These are phyloP conservation scores for Colletotrichum incanum DNA, from an alignment of 2,329 filamentous ascomycete species.

Conservation along the genomic window DNA sequence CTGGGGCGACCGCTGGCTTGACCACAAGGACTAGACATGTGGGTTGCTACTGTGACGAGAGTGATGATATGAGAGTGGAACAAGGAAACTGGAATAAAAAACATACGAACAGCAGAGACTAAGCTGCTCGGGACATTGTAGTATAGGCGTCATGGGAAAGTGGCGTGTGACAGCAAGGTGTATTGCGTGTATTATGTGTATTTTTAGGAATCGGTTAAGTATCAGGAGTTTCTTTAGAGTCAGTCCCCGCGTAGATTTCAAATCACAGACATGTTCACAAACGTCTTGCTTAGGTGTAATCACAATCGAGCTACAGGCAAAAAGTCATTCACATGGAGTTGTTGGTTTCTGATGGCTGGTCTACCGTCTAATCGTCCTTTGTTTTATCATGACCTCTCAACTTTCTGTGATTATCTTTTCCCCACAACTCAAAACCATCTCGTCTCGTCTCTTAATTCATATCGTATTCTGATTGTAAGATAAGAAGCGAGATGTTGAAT, in stretches of 20 bases:
- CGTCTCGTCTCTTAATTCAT: slow-evolving; percentile 8
- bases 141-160: slow-evolving; percentile 6
- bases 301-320: not conserved
- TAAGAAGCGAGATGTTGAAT: slow-evolving; percentile 40
- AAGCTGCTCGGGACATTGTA: slow-evolving; percentile 5
- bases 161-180: not conserved
- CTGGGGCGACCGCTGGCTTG: slow-evolving; percentile 55
- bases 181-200: slow-evolving; percentile 4
- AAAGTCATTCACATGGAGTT: not conserved
- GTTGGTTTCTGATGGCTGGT: not conserved
- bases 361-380: not conserved
- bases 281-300: not conserved
- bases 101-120: not conserved
- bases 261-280: slow-evolving; percentile 7
- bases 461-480: not conserved
- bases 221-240: slow-evolving; percentile 21
- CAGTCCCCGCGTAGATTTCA: slow-evolving; percentile 10
- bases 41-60: not conserved
- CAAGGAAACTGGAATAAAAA: not conserved
- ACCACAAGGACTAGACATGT: slow-evolving; percentile 45
- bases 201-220: not conserved
- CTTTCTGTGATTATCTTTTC: not conserved
- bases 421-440: not conserved
- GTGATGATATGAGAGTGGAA: not conserved
- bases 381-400: not conserved